Percentiles rank a stretch among this genome's conserved stretches.
phyloP scores from a whole-genome alignment of 331 rosid species.

The Spiraea crenata region DNA sequence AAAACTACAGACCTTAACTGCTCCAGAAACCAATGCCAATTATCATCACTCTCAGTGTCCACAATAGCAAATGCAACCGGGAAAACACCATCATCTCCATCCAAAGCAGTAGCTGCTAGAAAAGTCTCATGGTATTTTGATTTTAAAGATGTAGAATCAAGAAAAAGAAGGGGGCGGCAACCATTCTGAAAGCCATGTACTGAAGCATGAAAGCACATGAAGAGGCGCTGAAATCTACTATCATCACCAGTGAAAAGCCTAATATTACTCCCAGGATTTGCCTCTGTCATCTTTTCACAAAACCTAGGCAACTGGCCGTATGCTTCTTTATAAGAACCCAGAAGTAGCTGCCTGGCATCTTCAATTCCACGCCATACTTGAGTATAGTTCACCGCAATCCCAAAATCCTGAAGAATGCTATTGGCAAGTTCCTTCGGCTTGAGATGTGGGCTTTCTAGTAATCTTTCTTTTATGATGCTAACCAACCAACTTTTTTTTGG shows the following conservation, averaged over 20 bases:
- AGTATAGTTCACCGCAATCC: constrained; percentile 48
- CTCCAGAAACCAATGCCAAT: constrained; percentile 56
- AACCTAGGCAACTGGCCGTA: constrained; percentile 44
- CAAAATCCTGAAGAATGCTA: constrained; percentile 46
- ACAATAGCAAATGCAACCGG: constrained; percentile 52
- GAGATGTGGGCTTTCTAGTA: constrained; percentile 46
- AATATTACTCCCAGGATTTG: constrained; percentile 46
- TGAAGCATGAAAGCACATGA: constrained; percentile 41
- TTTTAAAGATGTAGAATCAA: constrained; percentile 43
- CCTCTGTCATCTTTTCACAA: constrained; percentile 49
- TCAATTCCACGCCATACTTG: constrained; percentile 58
- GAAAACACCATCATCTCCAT: constrained; percentile 47
- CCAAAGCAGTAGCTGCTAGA: constrained; percentile 51
- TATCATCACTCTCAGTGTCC: constrained; percentile 43
- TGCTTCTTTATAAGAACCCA: constrained; percentile 54
- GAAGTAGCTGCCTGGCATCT: constrained; percentile 50
- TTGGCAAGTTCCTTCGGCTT: constrained; percentile 51
- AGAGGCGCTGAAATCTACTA: constrained; percentile 41
- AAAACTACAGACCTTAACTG: constrained; percentile 36
- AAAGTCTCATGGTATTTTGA: constrained; percentile 52
- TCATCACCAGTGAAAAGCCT: constrained; percentile 36
- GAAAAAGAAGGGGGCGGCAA: constrained; percentile 59
- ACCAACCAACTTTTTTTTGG: constrained; percentile 55
- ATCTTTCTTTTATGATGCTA: constrained; percentile 42
- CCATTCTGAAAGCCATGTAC: constrained; percentile 48